These are phyloP conservation scores for Nymphaea colorata DNA, from an alignment of 164 flowering plant species.

Conservation along the genomic window DNA sequence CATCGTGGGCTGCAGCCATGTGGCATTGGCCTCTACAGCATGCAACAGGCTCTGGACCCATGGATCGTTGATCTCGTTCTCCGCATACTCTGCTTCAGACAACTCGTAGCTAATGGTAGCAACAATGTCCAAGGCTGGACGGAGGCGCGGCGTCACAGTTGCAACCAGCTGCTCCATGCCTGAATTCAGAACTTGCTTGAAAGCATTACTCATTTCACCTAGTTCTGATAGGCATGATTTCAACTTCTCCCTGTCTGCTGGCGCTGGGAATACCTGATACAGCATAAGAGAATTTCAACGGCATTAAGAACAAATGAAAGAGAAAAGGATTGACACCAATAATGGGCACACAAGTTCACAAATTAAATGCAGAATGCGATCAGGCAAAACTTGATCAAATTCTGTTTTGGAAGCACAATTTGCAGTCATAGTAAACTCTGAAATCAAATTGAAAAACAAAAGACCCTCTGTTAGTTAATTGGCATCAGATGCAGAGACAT, in stretches of 20 bases:
- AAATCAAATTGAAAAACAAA: too few species aligned
- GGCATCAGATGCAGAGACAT: too few species aligned
- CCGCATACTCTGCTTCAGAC: constrained; percentile 87
- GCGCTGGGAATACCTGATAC: constrained; percentile 66
- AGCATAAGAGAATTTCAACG: not conserved
- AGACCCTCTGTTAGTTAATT: too few species aligned
- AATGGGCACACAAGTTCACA: too few species aligned
- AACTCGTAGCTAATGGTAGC: constrained; percentile 82
- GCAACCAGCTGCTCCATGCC: constrained; percentile 80
- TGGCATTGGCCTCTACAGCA: constrained; percentile 69
- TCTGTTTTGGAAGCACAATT: too few species aligned
- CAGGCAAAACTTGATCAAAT: too few species aligned
- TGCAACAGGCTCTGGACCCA: constrained; percentile 98
- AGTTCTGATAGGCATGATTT: constrained; percentile 83
- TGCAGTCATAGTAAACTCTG: too few species aligned
- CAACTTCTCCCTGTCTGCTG: constrained; percentile 77
- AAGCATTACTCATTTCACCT: constrained; percentile 69
- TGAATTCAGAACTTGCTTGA: constrained; percentile 60
- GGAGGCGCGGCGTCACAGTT: constrained; percentile 67
- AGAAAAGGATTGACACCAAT: too few species aligned
- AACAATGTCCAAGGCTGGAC: constrained; percentile 72
- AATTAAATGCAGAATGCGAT: too few species aligned
- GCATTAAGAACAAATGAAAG: not conserved
- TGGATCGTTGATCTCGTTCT: constrained; percentile 88
- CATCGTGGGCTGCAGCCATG: constrained; percentile 90